phyloP scores from a whole-genome alignment of 2,329 filamentous ascomycete genomes.

The Scedosporium apiospermum region DNA sequence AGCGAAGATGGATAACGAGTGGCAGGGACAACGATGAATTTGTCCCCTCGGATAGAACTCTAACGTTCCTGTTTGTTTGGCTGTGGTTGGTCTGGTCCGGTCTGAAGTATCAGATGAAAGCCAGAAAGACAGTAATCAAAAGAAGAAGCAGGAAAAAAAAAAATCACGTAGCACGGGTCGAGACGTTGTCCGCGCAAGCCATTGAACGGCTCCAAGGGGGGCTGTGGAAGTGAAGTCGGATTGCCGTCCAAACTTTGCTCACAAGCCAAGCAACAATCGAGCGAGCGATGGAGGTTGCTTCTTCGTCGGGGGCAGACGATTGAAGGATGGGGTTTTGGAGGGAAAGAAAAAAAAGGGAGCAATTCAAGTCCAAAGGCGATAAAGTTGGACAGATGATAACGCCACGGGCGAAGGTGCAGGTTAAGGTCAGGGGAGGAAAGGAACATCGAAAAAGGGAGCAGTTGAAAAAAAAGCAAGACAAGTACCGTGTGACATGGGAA shows the following conservation, averaged over 20 bases:
- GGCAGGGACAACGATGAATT: slow-evolving; percentile 3
- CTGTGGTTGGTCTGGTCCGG: neutral
- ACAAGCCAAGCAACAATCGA: neutral
- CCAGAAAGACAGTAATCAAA: neutral
- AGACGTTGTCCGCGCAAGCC: slow-evolving; percentile 1
- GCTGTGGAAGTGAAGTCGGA: neutral
- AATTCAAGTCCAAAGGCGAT: neutral
- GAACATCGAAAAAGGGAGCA: neutral
- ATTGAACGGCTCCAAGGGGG: neutral
- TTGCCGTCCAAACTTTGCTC: neutral
- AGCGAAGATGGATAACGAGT: slow-evolving; percentile 6
- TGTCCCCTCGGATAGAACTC: neutral
- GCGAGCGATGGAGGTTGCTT: neutral
- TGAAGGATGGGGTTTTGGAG: neutral
- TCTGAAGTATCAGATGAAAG: neutral
- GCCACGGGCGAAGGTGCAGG: neutral
- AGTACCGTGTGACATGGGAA: neutral
- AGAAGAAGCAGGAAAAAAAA: neutral
- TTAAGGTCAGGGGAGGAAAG: neutral
- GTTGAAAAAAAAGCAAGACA: neutral
- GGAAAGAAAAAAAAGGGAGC: neutral
- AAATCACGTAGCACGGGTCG: neutral
- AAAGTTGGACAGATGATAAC: slow-evolving; percentile 1
- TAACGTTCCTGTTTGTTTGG: neutral
- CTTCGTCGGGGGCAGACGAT: neutral